These are phyloP conservation scores for Begonia loranthoides DNA, from an alignment of 306 rosid genomes.

Conservation along the genomic window DNA sequence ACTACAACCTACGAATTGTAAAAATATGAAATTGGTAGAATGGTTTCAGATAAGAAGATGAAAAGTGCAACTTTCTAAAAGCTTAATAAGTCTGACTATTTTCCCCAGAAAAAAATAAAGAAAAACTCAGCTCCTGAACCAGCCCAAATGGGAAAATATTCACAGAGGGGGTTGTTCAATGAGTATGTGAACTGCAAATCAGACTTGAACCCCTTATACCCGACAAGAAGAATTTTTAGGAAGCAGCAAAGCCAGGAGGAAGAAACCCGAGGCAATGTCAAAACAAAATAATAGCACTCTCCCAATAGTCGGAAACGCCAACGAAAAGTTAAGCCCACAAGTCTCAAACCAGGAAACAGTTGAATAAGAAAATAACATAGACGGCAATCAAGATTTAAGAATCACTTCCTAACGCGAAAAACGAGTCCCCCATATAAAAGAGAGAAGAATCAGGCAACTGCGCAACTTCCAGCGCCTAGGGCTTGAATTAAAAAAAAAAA, in stretches of 20 bases:
- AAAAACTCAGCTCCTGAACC: not conserved
- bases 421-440: not conserved
- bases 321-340: not conserved
- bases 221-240: conserved; percentile 1
- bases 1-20: not conserved
- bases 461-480: not conserved
- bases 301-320: conserved; percentile 5
- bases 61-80: not conserved
- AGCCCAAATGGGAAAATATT: not conserved
- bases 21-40: not conserved
- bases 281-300: too few species aligned
- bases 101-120: not conserved
- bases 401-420: not conserved
- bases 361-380: not conserved
- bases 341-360: not conserved
- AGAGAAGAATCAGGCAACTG: not conserved
- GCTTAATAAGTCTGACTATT: not conserved
- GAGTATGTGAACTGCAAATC: not conserved
- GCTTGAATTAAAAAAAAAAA: not conserved
- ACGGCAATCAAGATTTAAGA: not conserved
- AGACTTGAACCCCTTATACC: not conserved
- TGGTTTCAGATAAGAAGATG: not conserved
- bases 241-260: not conserved
- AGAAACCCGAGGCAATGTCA: conserved; percentile 4
- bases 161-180: not conserved